Evolutionary conservation across 2,329 filamentous ascomycete genomes (phyloP).

Genomic region (Xylariaceae sp.): DNA sequence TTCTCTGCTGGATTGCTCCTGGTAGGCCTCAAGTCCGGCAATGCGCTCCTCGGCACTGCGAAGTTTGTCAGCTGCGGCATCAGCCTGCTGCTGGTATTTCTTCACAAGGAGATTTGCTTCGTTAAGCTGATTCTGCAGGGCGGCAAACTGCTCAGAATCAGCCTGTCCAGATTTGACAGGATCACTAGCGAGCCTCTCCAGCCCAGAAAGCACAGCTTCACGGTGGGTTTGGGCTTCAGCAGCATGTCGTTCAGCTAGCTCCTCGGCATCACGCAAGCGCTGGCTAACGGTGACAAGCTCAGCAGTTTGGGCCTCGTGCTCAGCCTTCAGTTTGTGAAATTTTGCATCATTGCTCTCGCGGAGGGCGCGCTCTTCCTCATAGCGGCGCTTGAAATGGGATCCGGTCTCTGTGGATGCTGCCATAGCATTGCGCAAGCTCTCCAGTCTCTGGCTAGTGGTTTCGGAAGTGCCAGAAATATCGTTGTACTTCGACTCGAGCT

Average conservation of each 20-base stretch:
- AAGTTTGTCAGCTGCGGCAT: slow-evolving; percentile 82
- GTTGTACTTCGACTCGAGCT: slow-evolving; percentile 67
- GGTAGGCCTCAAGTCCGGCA: slow-evolving; percentile 92
- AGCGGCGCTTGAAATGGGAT: slow-evolving; percentile 70
- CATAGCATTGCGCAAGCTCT: slow-evolving; percentile 74
- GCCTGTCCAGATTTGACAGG: slow-evolving; percentile 45
- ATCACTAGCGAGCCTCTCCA: slow-evolving; percentile 69
- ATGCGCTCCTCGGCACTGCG: slow-evolving; percentile 94
- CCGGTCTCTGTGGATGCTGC: slow-evolving; percentile 76
- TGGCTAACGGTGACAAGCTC: slow-evolving; percentile 75
- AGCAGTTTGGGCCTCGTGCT: slow-evolving; percentile 75
- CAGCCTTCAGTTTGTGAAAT: slow-evolving; percentile 70
- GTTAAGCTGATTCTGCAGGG: slow-evolving; percentile 77
- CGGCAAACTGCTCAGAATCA: slow-evolving; percentile 64
- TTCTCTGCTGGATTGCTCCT: slow-evolving; percentile 94
- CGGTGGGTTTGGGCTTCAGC: slow-evolving; percentile 85
- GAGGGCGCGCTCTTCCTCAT: slow-evolving; percentile 77
- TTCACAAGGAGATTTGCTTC: slow-evolving; percentile 76
- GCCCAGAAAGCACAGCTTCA: slow-evolving; percentile 74
- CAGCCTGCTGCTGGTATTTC: slow-evolving; percentile 86
- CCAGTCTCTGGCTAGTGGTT: slow-evolving; percentile 69
- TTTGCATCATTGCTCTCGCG: slow-evolving; percentile 75
- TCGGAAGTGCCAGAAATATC: slow-evolving; percentile 65
- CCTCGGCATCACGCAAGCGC: slow-evolving; percentile 79
- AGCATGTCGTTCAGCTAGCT: slow-evolving; percentile 82